These are phyloP conservation scores for Fusarium bulbicola DNA, from an alignment of 2,329 filamentous ascomycete genomes.

Conservation along the genomic window DNA sequence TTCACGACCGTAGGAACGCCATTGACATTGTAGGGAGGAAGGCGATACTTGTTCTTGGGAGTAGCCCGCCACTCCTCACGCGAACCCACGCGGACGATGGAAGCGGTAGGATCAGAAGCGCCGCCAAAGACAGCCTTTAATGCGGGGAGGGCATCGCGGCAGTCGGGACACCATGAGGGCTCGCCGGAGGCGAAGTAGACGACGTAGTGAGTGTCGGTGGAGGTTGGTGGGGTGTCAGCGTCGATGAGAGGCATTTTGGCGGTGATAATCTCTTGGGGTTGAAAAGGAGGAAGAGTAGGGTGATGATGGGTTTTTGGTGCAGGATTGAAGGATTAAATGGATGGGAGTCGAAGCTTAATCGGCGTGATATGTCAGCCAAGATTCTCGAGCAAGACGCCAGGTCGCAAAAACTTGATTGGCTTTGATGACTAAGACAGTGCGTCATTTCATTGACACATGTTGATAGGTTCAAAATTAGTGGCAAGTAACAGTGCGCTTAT, in stretches of 20 bases:
- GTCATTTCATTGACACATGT: too few species aligned
- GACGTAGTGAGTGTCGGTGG: constrained; percentile 42
- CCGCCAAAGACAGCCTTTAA: constrained; percentile 37
- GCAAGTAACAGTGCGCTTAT: not conserved
- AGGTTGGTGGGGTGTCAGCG: constrained; percentile 37
- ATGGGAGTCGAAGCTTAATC: not conserved
- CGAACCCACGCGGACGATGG: constrained; percentile 41
- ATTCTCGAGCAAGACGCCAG: not conserved
- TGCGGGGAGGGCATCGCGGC: constrained; percentile 39
- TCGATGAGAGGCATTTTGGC: constrained; percentile 42
- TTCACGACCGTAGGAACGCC: constrained; percentile 43
- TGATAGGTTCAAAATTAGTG: accelerated
- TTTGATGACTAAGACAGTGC: not conserved
- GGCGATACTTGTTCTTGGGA: constrained; percentile 40
- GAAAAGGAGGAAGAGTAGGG: not conserved
- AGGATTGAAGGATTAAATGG: not conserved
- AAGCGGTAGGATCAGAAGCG: constrained; percentile 36
- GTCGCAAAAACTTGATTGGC: not conserved
- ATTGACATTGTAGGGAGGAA: constrained; percentile 39
- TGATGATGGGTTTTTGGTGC: too few species aligned
- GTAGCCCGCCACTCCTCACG: constrained; percentile 39
- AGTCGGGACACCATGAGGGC: constrained; percentile 45
- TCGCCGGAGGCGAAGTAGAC: constrained; percentile 45
- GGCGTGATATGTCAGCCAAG: not conserved
- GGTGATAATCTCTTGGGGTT: accelerated